Evolutionary conservation across 371 early-diverging fungal genomes (phyloP).

Genomic region (Dinochytrium kinnereticum): DNA sequence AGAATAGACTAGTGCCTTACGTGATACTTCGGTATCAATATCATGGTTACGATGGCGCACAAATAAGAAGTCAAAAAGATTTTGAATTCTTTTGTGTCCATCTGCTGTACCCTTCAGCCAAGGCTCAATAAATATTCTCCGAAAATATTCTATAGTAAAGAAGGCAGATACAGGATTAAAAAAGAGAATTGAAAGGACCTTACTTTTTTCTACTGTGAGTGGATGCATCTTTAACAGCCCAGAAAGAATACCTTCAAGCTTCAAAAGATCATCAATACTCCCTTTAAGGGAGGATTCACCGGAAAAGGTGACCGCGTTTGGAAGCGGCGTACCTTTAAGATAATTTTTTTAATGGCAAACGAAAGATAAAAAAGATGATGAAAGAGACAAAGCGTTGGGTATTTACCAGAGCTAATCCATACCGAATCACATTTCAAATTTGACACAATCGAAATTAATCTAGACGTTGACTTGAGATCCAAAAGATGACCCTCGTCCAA

Average conservation of each 20-base stretch:
- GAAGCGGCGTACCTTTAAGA: constrained; percentile 54
- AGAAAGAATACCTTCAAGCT: not conserved
- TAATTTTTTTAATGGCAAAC: too few relatives aligned
- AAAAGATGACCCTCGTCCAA: constrained; percentile 77
- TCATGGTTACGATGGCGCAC: constrained; percentile 66
- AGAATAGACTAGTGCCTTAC: constrained; percentile 21
- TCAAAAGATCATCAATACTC: not conserved
- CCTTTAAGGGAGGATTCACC: not conserved
- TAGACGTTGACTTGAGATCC: constrained; percentile 32
- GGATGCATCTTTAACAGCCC: not conserved
- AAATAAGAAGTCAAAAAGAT: constrained; percentile 59
- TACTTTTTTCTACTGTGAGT: not conserved
- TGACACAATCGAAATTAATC: constrained; percentile 55
- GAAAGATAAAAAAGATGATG: too few relatives aligned
- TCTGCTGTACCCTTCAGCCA: constrained; percentile 8
- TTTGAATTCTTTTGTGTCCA: constrained; percentile 38
- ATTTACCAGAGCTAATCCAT: constrained; percentile 66
- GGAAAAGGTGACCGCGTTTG: constrained; percentile 28
- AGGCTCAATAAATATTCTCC: not conserved
- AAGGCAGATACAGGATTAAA: not conserved
- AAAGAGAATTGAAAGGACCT: not conserved
- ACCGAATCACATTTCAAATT: constrained; percentile 66
- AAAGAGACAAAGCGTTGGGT: not conserved
- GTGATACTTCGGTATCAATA: constrained; percentile 58
- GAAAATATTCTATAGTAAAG: not conserved